Base-by-base conservation (phyloP, 352 stramenopile species). In the Aphanomyces cochlioides region DNA sequence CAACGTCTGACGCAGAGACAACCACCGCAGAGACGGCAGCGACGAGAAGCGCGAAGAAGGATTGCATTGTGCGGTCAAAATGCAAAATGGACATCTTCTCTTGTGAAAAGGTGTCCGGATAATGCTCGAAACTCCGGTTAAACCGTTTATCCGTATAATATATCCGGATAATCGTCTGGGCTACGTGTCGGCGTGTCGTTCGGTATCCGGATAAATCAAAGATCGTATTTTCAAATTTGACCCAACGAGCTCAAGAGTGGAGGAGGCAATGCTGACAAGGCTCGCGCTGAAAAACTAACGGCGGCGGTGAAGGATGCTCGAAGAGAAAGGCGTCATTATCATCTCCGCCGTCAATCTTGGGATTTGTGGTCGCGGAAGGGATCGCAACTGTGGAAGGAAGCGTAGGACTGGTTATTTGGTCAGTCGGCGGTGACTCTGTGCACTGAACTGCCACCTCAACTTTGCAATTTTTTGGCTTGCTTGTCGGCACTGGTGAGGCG, bases 1-100 rank as follows among this genome's bases (percentile, higher is more conserved):
- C 79, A 65, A 93, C 87, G 71, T 93, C 87, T 19, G 82, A 88
- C 7, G 83, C 84, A 56, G 73, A 76, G 7, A 77, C 83, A 28
- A 90, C 79, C 28, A 28, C 28, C 58, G 80, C 77, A 36, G 85
- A 72, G 38, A 85, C 75, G 68, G 81, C 72, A 37, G 75, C 73
- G 15, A 75, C 71, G 37, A 64, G 13, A 7, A 56, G 17, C 47
- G 64, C 47, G 19, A 70, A 70, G 64, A 70, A 48, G 5, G 50
- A 70, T 17, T 39, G 64, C 64, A 70, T 70, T 12, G 17, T 67
- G 19, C 13, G 36, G 21, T 28, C 37, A 10, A 28, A 61, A 39
- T 61, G 19, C 59, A n/a, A 53, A 56, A 67, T 21, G 48, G 59
- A 67, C n/a, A 21, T 41, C 10, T 40, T 17, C 21, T 12, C 15